These are phyloP conservation scores for Prunus mume DNA, from an alignment of 306 rosid genomes.

Conservation along the genomic window DNA sequence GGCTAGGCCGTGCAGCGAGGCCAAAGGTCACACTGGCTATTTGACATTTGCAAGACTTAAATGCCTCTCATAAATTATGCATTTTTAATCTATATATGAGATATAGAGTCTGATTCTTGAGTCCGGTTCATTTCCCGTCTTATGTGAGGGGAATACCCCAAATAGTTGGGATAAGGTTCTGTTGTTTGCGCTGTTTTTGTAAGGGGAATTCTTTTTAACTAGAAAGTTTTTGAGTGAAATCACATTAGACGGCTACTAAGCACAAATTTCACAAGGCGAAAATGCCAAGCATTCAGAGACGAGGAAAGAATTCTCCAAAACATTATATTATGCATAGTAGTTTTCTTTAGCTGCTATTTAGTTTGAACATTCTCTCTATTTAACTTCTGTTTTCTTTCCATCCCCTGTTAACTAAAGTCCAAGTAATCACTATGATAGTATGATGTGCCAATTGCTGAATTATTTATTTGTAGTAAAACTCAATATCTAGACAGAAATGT, in stretches of 20 bases:
- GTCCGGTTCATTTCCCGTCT: neutral
- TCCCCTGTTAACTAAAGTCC: too few species aligned
- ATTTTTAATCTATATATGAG: neutral
- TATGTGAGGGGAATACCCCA: neutral
- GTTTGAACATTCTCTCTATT: too few species aligned
- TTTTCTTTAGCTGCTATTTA: too few species aligned
- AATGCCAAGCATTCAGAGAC: too few species aligned
- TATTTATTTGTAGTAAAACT: neutral
- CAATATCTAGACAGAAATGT: neutral
- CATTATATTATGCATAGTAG: too few species aligned
- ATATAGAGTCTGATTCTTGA: neutral
- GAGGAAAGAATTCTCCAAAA: too few species aligned
- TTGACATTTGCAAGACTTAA: conserved; percentile 79
- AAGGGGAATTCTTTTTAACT: neutral
- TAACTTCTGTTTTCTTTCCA: too few species aligned
- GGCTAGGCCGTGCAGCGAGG: conserved; percentile 70
- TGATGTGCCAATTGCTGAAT: neutral
- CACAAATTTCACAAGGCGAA: too few species aligned
- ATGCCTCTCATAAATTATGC: conserved; percentile 41
- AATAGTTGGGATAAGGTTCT: neutral
- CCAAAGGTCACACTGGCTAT: conserved; percentile 93
- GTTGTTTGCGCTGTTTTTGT: neutral
- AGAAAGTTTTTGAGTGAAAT: neutral
- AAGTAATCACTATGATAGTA: neutral
- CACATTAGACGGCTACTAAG: neutral